Evolutionary conservation across 2,329 filamentous ascomycete genomes (phyloP).

Genomic region (Epichloe gansuensis): DNA sequence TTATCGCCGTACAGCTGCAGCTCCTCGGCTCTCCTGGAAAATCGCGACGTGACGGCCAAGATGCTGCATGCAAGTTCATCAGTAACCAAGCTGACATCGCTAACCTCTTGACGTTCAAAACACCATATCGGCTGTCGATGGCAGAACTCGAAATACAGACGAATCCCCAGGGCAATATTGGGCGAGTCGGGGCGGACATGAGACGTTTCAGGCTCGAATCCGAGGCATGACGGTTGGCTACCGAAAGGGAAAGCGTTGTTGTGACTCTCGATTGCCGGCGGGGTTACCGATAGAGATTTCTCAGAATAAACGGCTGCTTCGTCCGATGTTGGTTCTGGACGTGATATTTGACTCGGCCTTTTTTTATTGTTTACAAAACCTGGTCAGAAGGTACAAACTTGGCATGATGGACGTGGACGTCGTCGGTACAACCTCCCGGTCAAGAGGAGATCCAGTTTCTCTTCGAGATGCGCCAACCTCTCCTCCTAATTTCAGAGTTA

Average conservation of each 20-base stretch:
- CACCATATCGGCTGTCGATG: constrained; percentile 33
- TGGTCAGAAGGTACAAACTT: constrained; percentile 16
- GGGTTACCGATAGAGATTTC: constrained; percentile 20
- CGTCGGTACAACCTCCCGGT: constrained; percentile 24
- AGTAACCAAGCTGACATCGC: constrained; percentile 20
- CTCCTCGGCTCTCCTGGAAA: constrained; percentile 22
- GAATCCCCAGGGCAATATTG: constrained; percentile 23
- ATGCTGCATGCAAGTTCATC: constrained; percentile 30
- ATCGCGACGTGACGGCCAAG: constrained; percentile 26
- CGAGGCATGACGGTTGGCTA: constrained; percentile 13
- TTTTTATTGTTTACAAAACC: constrained; percentile 2
- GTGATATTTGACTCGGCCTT: constrained; percentile 16
- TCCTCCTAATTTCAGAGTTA: constrained; percentile 26
- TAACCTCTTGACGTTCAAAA: constrained; percentile 29
- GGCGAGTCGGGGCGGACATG: constrained; percentile 17
- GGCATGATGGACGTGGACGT: constrained; percentile 2
- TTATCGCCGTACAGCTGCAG: constrained; percentile 23
- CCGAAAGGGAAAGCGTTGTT: constrained; percentile 6
- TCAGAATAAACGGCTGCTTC: constrained; percentile 20
- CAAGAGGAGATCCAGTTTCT: constrained; percentile 37
- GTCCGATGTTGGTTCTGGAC: constrained; percentile 18
- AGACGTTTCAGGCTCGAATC: constrained; percentile 16
- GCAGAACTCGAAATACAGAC: constrained; percentile 30
- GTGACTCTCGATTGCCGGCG: constrained; percentile 15
- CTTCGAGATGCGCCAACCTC: constrained; percentile 36